A percentile compares a stretch with the other conserved stretches of the same genome.
Conservation (phyloP, 2,329 filamentous ascomycete genomes). For the Paraconiothyrium brasiliense region DNA sequence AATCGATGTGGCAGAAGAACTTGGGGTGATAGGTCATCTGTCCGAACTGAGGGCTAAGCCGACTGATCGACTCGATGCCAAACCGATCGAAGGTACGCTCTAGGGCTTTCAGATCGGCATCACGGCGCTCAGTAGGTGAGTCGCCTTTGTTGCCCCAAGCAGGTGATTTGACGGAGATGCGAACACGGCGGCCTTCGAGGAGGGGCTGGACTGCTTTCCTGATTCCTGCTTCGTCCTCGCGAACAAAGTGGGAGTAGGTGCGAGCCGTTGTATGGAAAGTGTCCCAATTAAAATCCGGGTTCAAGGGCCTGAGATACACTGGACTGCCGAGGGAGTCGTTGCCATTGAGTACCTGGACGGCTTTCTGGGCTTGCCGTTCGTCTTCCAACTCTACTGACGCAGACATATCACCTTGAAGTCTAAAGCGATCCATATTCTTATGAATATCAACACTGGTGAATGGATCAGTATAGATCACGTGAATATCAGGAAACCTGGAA, state of each 20-base stretch:
- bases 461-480: constrained; percentile 15
- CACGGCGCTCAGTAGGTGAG: constrained; percentile 1
- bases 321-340: constrained; percentile 2
- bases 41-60: constrained; percentile 19
- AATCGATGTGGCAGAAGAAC: constrained; percentile 33
- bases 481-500: background rate
- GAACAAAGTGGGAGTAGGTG: constrained; percentile 2
- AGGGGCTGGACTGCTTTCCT: constrained; percentile 24
- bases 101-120: constrained; percentile 18
- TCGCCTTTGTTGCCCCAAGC: constrained; percentile 26
- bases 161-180: constrained; percentile 28
- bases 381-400: constrained; percentile 30
- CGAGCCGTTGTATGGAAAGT: background rate
- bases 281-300: constrained; percentile 25
- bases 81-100: constrained; percentile 24
- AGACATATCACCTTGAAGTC: constrained; percentile 21
- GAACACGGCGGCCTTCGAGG: constrained; percentile 32
- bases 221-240: constrained; percentile 22
- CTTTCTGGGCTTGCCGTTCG: constrained; percentile 28
- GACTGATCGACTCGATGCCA: constrained; percentile 29
- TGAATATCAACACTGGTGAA: constrained; percentile 28
- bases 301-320: constrained; percentile 16
- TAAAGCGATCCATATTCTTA: constrained; percentile 33
- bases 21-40: constrained; percentile 18
- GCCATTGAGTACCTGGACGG: constrained; percentile 19